Evolutionary conservation across 2,329 filamentous ascomycete genomes (phyloP).

Genomic region (Alternaria consortialis): DNA sequence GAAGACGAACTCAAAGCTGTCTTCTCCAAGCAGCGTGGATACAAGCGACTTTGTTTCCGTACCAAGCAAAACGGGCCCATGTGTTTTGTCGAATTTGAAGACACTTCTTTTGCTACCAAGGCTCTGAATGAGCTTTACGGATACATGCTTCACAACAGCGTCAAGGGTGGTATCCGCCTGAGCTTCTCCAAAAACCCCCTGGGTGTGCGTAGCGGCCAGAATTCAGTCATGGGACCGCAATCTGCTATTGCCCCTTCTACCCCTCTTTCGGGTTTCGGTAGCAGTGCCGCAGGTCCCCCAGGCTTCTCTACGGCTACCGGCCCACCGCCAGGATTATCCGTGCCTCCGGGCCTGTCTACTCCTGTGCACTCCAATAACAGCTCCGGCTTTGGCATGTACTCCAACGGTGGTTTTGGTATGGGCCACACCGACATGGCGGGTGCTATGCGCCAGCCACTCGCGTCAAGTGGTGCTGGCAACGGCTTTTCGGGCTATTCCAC

Average conservation of each 20-base stretch:
- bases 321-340: slow-evolving; percentile 81
- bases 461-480: slow-evolving; percentile 43
- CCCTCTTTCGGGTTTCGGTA: slow-evolving; percentile 66
- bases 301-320: slow-evolving; percentile 74
- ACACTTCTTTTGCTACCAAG: slow-evolving; percentile 90
- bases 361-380: slow-evolving; percentile 41
- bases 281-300: slow-evolving; percentile 61
- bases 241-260: slow-evolving; percentile 61
- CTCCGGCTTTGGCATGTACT: slow-evolving; percentile 49
- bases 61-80: slow-evolving; percentile 96
- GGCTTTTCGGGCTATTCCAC: slow-evolving; percentile 47
- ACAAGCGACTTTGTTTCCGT: slow-evolving; percentile 93
- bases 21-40: slow-evolving; percentile 92
- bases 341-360: slow-evolving; percentile 73
- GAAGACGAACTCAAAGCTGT: slow-evolving; percentile 95
- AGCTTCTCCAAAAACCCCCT: slow-evolving; percentile 98
- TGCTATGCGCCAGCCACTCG: slow-evolving; percentile 45
- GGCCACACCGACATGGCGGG: slow-evolving; percentile 46
- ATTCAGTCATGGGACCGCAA: slow-evolving; percentile 61
- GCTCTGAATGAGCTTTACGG: slow-evolving; percentile 91
- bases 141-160: slow-evolving; percentile 84
- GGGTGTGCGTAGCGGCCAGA: slow-evolving; percentile 83
- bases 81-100: slow-evolving; percentile 99
- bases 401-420: slow-evolving; percentile 50
- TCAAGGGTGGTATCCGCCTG: slow-evolving; percentile 92